Evolutionary conservation across 75 land plant genomes (phyloP).

Genomic region (Selaginella tamariscina): DNA sequence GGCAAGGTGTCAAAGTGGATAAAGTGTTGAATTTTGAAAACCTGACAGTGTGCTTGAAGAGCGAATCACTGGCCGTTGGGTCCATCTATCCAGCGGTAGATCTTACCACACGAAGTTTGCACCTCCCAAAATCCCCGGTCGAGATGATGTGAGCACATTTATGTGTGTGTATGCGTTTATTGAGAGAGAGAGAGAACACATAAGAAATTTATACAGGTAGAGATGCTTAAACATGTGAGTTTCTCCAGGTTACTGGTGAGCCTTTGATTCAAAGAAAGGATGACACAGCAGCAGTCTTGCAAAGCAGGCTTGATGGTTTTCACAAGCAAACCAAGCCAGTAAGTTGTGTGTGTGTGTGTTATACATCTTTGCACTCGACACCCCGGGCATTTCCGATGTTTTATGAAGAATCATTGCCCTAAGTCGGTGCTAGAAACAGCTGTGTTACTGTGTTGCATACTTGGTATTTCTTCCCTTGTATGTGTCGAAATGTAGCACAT

Average conservation of each 20-base stretch:
- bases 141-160: constrained; percentile 74
- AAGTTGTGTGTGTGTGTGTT: neutral
- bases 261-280: constrained; percentile 92
- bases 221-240: too few relatives aligned
- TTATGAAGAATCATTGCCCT: too few relatives aligned
- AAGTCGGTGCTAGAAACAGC: too few relatives aligned
- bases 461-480: neutral
- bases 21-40: constrained; percentile 73
- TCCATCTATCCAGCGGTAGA: constrained; percentile 77
- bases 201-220: too few relatives aligned
- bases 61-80: constrained; percentile 94
- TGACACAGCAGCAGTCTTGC: constrained; percentile 83
- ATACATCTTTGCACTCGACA: neutral
- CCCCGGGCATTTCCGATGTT: too few relatives aligned
- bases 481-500: constrained; percentile 10
- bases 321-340: constrained; percentile 90
- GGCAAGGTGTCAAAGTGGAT: constrained; percentile 56
- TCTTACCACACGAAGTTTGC: constrained; percentile 87
- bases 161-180: neutral
- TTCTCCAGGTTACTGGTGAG: constrained; percentile 69
- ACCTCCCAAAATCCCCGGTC: constrained; percentile 80
- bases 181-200: neutral
- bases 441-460: too few relatives aligned
- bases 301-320: constrained; percentile 78
- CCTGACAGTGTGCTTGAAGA: constrained; percentile 81